These are phyloP conservation scores for Lathyrus sativus DNA, from an alignment of 306 rosid species.

Conservation along the genomic window DNA sequence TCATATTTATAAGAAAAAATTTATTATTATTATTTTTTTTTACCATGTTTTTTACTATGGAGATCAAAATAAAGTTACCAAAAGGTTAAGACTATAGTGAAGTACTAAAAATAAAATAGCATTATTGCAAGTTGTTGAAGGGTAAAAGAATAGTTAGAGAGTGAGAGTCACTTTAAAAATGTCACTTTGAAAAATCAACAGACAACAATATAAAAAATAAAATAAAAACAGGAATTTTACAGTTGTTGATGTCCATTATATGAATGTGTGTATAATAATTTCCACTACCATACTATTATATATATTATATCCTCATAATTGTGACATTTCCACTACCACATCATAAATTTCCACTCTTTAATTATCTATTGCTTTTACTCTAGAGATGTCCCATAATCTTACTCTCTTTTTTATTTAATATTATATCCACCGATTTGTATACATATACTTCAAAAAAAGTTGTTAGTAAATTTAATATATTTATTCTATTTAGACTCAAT, in stretches of 20 bases:
- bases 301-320: not conserved
- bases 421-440: too few species aligned
- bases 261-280: conserved; percentile 18
- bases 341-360: conserved; percentile 9
- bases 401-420: too few species aligned
- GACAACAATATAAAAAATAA: conserved; percentile 1
- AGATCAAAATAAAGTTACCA: not conserved
- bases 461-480: too few species aligned
- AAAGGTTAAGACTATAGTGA: conserved; percentile 11
- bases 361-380: not conserved
- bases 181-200: conserved; percentile 27
- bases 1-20: too few species aligned
- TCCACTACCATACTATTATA: conserved; percentile 2
- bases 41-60: not conserved
- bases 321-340: conserved; percentile 27
- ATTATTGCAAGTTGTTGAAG: not conserved
- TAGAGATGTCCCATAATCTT: not conserved
- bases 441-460: too few species aligned
- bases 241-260: conserved; percentile 33
- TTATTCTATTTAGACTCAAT: too few species aligned
- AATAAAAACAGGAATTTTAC: conserved; percentile 4
- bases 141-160: conserved; percentile 22
- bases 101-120: not conserved
- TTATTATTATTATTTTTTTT: too few species aligned
- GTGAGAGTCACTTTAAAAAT: conserved; percentile 5